Evolutionary conservation across 352 stramenopile species (phyloP).

Genomic region (Phytophthora constricta): DNA sequence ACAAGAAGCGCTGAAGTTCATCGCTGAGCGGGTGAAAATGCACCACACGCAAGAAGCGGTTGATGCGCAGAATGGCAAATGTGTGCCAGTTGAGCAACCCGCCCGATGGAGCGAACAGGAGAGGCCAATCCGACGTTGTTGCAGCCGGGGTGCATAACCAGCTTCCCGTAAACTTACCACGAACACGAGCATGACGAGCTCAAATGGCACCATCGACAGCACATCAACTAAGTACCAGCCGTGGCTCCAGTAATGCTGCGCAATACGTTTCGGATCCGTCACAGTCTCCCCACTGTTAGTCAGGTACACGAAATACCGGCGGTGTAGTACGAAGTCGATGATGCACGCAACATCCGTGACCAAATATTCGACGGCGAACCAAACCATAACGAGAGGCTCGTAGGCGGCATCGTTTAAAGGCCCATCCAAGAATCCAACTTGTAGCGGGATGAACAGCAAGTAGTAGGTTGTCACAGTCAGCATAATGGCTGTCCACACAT

Average conservation of each 20-base stretch:
- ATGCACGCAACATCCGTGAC: constrained; percentile 53
- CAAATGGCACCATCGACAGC: constrained; percentile 54
- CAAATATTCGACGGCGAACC: constrained; percentile 62
- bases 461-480: constrained; percentile 66
- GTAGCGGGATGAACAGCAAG: constrained; percentile 59
- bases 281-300: constrained; percentile 47
- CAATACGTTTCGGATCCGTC: constrained; percentile 43
- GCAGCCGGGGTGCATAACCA: constrained; percentile 23
- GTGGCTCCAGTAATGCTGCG: constrained; percentile 51
- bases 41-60: constrained; percentile 58
- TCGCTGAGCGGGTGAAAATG: constrained; percentile 57
- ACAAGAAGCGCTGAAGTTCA: constrained; percentile 51
- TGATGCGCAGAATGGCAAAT: constrained; percentile 54
- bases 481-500: constrained; percentile 60
- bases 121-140: constrained; percentile 29
- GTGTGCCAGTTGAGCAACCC: constrained; percentile 54
- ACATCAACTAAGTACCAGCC: constrained; percentile 60
- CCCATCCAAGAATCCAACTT: constrained; percentile 62
- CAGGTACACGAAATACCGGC: constrained; percentile 62
- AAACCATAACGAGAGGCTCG: constrained; percentile 33
- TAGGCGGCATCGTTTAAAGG: constrained; percentile 44
- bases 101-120: constrained; percentile 19
- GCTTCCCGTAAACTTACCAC: constrained; percentile 27
- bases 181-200: constrained; percentile 45
- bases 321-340: constrained; percentile 65